These are phyloP conservation scores for Phialocephala sp. DNA, from an alignment of 2,329 filamentous ascomycete genomes.

Conservation along the genomic window DNA sequence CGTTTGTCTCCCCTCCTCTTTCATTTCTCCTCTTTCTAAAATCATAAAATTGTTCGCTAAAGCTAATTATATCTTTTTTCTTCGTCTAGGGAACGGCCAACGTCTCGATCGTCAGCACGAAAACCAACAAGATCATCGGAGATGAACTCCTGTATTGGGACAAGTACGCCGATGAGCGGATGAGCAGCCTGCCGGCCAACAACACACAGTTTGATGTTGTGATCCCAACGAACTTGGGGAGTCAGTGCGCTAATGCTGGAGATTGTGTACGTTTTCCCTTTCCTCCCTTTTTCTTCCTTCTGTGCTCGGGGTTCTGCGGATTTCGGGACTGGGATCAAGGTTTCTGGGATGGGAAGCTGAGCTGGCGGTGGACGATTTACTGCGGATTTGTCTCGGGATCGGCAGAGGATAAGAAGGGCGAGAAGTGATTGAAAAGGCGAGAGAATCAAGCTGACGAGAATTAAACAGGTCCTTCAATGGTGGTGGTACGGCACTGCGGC, in stretches of 20 bases:
- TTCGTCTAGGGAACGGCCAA: constrained; percentile 52
- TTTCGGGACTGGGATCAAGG: neutral
- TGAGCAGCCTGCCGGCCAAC: constrained; percentile 47
- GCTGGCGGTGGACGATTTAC: too few relatives aligned
- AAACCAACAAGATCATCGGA: constrained; percentile 51
- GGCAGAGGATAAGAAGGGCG: too few relatives aligned
- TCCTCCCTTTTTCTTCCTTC: neutral
- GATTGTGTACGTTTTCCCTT: constrained; percentile 32
- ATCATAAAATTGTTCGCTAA: neutral
- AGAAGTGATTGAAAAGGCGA: neutral
- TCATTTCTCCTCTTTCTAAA: neutral
- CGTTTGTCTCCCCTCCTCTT: neutral
- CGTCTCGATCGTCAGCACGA: constrained; percentile 57
- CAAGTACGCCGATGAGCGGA: constrained; percentile 53
- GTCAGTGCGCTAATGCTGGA: constrained; percentile 39
- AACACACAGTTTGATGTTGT: constrained; percentile 58
- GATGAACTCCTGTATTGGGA: constrained; percentile 53
- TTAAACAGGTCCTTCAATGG: constrained; percentile 57
- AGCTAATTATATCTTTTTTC: neutral
- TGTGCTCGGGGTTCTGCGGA: neutral
- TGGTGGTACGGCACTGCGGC: constrained; percentile 56
- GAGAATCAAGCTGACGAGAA: constrained; percentile 43
- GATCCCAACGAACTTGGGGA: constrained; percentile 56
- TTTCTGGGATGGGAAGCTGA: too few relatives aligned
- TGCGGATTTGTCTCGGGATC: too few relatives aligned